Base-by-base conservation (phyloP, 1,284 basidiomycete genomes). In the Apiotrichum akiyoshidainum region DNA sequence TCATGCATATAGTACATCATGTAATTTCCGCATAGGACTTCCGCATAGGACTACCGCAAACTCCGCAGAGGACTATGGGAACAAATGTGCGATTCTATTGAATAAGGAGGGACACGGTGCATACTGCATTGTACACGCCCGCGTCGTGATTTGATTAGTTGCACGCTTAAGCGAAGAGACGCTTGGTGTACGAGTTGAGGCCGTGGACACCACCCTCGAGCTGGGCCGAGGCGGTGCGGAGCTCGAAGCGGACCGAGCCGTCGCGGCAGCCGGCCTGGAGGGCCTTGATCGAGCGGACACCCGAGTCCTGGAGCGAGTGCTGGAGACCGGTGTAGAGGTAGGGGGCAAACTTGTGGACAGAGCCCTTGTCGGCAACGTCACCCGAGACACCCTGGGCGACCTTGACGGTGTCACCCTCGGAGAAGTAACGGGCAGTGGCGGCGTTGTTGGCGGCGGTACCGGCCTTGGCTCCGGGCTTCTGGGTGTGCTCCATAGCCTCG, bases 371-470 rank as follows among this genome's bases (percentile, higher is more conserved):
- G 77, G 92, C 90, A 16, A 99, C 95, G 66, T 97, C 92, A 33
- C 96, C 95, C 16, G 90, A 89, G 16, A 99, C 96, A 64, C 95
- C 95, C 79, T 96, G 92, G 6, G 95, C 95, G 54, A 99, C 96
- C 82, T 98, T 97, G 77, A 99, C 88, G 2, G 88, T 84, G 60
- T 92, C 93, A 60, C 86, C 85, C 81, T 99, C 96, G 39, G 92
- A 96, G 80, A 99, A 99, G 82, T 99, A 99, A 39, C 95, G 86
- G 48, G 92, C 88, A 4, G 93, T 98, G 5, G 96, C 96, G 16
- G 95, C 95, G 72, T 98, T 99, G 80, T 96, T 93, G 70, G 79
- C 57, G 74, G 77, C 76, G 78, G 83, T 65, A 78, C 79, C 55
- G 46, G 69, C 64, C 80, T 82, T 77, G 83, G 86, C 66, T 60